Evolutionary conservation across 257 asterid genomes (phyloP).

Genomic region (Solanum okadae): DNA sequence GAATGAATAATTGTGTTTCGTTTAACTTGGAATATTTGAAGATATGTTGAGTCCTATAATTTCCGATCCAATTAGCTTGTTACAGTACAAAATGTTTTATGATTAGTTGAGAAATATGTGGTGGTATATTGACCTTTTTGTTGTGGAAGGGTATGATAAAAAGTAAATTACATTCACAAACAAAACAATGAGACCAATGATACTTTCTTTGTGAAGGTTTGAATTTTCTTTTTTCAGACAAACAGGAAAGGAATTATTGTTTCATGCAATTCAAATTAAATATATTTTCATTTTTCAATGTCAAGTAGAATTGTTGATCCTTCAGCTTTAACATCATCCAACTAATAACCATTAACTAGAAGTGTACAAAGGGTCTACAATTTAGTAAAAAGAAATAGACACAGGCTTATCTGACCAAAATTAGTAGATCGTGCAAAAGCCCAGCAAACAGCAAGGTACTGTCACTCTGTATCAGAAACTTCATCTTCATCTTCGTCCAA

Average conservation of each 20-base stretch:
- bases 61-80: background rate
- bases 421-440: background rate
- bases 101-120: background rate
- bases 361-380: background rate
- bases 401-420: background rate
- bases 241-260: background rate
- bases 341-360: background rate
- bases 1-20: background rate
- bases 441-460: background rate
- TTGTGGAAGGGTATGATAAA: background rate
- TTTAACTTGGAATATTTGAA: background rate
- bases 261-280: background rate
- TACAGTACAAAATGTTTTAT: background rate
- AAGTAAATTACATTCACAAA: background rate
- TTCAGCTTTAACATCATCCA: background rate
- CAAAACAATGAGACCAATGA: background rate
- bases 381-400: background rate
- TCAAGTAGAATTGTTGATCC: background rate
- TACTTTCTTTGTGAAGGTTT: background rate
- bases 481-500: slow-evolving; percentile 97
- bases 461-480: slow-evolving; percentile 52
- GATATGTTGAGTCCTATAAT: background rate
- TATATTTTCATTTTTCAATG: background rate
- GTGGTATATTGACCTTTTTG: background rate
- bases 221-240: background rate